Conservation (phyloP, 352 stramenopile species). For the Blastocystis sp. region DNA sequence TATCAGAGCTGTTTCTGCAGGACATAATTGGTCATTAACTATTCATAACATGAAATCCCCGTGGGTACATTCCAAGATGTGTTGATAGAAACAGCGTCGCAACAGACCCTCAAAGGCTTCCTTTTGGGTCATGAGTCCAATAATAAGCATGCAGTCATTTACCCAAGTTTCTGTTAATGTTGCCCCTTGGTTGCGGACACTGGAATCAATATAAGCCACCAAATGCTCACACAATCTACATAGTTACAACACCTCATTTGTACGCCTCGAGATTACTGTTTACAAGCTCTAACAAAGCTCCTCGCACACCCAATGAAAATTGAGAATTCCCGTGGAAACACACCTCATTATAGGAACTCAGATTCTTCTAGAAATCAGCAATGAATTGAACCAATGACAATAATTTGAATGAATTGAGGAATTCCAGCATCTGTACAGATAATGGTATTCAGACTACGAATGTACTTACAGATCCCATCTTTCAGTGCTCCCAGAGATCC, state of each 20-base stretch:
- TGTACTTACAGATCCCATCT: not conserved
- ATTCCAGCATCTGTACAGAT: not conserved
- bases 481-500: not conserved
- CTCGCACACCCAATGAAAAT: not conserved
- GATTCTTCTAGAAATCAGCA: not conserved
- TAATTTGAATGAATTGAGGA: not conserved
- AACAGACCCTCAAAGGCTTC: constrained; percentile 8
- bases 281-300: not conserved
- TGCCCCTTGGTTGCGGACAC: not conserved
- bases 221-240: constrained; percentile 9
- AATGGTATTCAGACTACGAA: not conserved
- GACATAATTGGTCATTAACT: not conserved
- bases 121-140: not conserved
- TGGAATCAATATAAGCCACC: not conserved
- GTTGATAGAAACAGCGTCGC: not conserved
- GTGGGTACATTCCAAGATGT: not conserved
- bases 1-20: not conserved
- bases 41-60: not conserved
- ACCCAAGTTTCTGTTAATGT: not conserved
- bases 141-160: not conserved
- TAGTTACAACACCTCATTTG: too few species aligned
- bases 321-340: not conserved
- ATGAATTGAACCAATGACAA: not conserved
- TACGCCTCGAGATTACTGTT: not conserved
- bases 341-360: not conserved